Conservation (phyloP, 495 filamentous ascomycete species). For the Evansstolkia leycettana region DNA sequence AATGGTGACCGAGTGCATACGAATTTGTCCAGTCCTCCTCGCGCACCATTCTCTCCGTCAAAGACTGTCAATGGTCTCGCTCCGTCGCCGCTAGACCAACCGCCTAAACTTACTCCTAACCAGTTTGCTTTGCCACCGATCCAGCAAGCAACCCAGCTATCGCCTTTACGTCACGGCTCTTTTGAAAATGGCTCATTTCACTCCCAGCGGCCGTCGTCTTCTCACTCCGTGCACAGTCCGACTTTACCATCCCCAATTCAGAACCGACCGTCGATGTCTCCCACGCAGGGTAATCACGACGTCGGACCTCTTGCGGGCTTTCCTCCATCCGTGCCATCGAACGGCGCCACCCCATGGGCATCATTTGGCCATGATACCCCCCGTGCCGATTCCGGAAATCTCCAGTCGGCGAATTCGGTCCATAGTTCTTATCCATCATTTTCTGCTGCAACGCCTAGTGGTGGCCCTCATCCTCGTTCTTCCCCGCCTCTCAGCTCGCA, state of each 20-base stretch:
- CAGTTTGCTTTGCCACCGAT: constrained; percentile 19
- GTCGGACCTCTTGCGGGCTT: constrained; percentile 36
- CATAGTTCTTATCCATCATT: constrained; percentile 11
- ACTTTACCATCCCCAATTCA: constrained; percentile 28
- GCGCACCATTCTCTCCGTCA: constrained; percentile 25
- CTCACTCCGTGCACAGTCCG: constrained; percentile 28
- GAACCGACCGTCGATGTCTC: constrained; percentile 37
- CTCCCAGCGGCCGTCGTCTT: constrained; percentile 31
- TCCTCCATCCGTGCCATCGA: constrained; percentile 16
- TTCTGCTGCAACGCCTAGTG: constrained; percentile 18
- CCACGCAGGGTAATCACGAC: constrained; percentile 34
- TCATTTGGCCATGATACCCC: constrained; percentile 20
- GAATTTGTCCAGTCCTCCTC: constrained; percentile 22
- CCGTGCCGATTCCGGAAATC: constrained; percentile 17
- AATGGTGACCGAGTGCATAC: too few relatives aligned
- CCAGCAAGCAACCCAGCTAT: constrained; percentile 20
- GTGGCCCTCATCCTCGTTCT: constrained; percentile 17
- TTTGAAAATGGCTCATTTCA: constrained; percentile 18
- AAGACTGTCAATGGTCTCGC: constrained; percentile 20
- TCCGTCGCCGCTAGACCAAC: constrained; percentile 14
- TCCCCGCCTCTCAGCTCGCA: constrained; percentile 35
- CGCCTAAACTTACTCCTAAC: constrained; percentile 12
- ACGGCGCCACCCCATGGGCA: constrained; percentile 20
- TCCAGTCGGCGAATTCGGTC: constrained; percentile 22
- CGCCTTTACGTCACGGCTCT: constrained; percentile 13